Percentiles rank a stretch among this genome's conserved stretches.
Conservation (phyloP, 2,329 filamentous ascomycete species). For the Dissoconium aciculare region DNA sequence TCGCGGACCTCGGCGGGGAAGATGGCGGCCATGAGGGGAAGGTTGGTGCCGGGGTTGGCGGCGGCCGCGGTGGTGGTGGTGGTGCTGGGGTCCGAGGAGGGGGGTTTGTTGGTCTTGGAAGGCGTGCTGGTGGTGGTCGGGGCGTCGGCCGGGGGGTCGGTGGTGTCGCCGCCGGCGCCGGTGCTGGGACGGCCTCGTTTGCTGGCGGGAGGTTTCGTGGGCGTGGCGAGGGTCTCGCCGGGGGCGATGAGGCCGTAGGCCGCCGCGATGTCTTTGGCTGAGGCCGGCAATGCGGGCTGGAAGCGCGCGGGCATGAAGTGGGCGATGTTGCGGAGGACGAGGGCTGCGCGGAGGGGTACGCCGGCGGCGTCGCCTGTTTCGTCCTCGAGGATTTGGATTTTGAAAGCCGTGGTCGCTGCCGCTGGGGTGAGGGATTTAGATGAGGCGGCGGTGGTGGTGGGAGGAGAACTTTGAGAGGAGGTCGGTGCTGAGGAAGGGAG, state of each 20-base stretch:
- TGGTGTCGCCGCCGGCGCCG: conserved; percentile 7
- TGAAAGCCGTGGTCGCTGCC: conserved; percentile 13
- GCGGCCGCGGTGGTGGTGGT: too few relatives aligned
- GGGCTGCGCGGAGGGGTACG: conserved; percentile 60
- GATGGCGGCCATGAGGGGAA: conserved; percentile 10
- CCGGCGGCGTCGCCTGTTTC: conserved; percentile 49
- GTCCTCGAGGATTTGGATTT: conserved; percentile 34
- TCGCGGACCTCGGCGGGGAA: conserved; percentile 14
- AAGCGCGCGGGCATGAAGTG: conserved; percentile 31
- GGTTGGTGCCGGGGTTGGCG: too few relatives aligned
- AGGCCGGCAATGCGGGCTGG: too few relatives aligned
- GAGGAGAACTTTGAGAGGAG: too few relatives aligned
- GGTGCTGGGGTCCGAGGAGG: too few relatives aligned
- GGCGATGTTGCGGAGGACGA: conserved; percentile 67
- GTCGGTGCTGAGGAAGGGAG: conserved; percentile 40
- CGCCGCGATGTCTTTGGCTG: conserved; percentile 8
- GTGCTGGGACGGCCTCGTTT: conserved; percentile 5
- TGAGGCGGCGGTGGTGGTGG: conserved; percentile 18
- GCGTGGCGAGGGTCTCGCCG: background rate
- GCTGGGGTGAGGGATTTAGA: conserved; percentile 7
- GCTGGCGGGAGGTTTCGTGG: conserved; percentile 8
- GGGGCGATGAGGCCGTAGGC: conserved; percentile 6
- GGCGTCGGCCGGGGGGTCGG: too few relatives aligned
- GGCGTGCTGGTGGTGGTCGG: too few relatives aligned
- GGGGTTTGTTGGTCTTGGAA: too few relatives aligned